These are phyloP conservation scores for Rostrohypoxylon terebratum DNA, from an alignment of 495 filamentous ascomycete species.

Conservation along the genomic window DNA sequence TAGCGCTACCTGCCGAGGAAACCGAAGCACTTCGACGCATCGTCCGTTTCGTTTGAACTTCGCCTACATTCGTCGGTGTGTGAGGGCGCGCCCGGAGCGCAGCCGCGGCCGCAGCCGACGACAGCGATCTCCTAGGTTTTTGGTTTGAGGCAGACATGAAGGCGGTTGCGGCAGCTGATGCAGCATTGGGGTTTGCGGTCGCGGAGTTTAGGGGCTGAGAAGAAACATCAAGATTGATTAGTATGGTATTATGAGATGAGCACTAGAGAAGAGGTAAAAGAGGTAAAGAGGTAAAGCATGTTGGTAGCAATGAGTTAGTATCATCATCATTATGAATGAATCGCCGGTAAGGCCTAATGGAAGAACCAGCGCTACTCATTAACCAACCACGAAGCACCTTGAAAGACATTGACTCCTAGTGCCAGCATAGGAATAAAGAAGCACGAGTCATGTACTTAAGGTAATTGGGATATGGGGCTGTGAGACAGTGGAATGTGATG, in stretches of 20 bases:
- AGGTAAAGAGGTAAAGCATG: slow-evolving; percentile 26
- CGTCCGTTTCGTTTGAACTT: slow-evolving; percentile 89
- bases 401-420: slow-evolving; percentile 40
- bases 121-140: slow-evolving; percentile 69
- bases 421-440: slow-evolving; percentile 32
- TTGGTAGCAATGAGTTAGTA: slow-evolving; percentile 17
- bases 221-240: slow-evolving; percentile 25
- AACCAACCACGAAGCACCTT: slow-evolving; percentile 32
- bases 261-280: slow-evolving; percentile 20
- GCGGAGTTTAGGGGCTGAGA: slow-evolving; percentile 68
- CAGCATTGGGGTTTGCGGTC: slow-evolving; percentile 74
- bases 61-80: slow-evolving; percentile 79
- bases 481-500: slow-evolving; percentile 41
- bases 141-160: slow-evolving; percentile 74
- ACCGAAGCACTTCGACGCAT: slow-evolving; percentile 74
- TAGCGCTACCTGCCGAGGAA: slow-evolving; percentile 71
- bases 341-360: slow-evolving; percentile 26
- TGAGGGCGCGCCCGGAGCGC: slow-evolving; percentile 81
- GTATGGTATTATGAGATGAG: slow-evolving; percentile 29
- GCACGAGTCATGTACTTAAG: slow-evolving; percentile 36
- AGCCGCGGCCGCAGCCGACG: slow-evolving; percentile 84
- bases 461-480: slow-evolving; percentile 24
- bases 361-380: slow-evolving; percentile 16
- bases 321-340: slow-evolving; percentile 44
- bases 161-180: slow-evolving; percentile 82